These are phyloP conservation scores for Rhodosporidiobolus sp. DNA, from an alignment of 768 basidiomycete genomes.

Conservation along the genomic window DNA sequence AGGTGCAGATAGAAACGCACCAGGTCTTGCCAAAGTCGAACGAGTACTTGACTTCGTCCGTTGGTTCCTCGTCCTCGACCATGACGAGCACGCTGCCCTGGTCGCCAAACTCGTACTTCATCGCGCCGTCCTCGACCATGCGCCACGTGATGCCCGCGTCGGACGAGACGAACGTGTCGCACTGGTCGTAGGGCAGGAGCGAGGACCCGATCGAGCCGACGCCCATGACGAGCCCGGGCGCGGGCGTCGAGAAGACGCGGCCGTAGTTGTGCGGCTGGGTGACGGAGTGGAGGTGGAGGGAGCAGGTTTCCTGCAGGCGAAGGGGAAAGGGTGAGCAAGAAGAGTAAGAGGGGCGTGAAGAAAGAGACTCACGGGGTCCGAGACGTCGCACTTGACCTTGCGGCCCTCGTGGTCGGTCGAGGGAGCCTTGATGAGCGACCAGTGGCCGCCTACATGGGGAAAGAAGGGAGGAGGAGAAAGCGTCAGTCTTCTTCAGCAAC, in stretches of 20 bases:
- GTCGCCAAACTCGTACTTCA: constrained; percentile 96
- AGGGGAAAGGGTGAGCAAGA: neutral
- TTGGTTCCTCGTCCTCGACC: constrained; percentile 78
- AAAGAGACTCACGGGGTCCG: constrained; percentile 48
- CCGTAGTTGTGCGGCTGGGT: constrained; percentile 90
- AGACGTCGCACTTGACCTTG: constrained; percentile 61
- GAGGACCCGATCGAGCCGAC: constrained; percentile 78
- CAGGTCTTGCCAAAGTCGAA: constrained; percentile 78
- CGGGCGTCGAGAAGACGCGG: constrained; percentile 87
- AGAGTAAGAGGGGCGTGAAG: no score
- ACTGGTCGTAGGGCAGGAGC: constrained; percentile 71
- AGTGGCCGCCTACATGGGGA: constrained; percentile 60
- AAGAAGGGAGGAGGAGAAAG: neutral
- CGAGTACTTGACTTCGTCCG: constrained; percentile 69
- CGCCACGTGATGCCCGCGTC: constrained; percentile 85
- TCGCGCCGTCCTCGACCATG: constrained; percentile 70
- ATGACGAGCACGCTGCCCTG: constrained; percentile 72
- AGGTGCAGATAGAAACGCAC: constrained; percentile 53
- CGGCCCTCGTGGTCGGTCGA: constrained; percentile 61
- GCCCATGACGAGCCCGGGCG: constrained; percentile 94
- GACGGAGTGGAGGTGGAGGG: constrained; percentile 88
- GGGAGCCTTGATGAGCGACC: constrained; percentile 67
- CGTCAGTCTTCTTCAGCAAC: constrained; percentile 34
- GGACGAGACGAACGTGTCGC: constrained; percentile 87
- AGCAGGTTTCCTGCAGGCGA: constrained; percentile 57